Base-by-base conservation (phyloP, 495 filamentous ascomycete genomes). In the Penicillium odoratum region DNA sequence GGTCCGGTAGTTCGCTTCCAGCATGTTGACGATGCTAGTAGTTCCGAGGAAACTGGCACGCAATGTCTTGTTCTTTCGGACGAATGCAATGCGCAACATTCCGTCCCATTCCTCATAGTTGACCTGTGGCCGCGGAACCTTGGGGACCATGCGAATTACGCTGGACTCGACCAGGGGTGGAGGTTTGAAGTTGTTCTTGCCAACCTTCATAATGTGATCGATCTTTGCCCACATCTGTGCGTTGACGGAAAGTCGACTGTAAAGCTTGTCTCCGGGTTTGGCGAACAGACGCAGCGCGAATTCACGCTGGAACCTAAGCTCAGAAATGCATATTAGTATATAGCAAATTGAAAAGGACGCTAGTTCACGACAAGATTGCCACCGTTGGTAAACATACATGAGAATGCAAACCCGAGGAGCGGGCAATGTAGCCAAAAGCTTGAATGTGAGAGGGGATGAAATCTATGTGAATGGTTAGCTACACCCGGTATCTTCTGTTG, bases 41-140 rank as follows among this genome's bases (percentile, higher is more conserved):
- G 85, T 89, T 5, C 86, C 85, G 44, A 97, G 80, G 67, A 91
- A 92, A 43, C 78, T 81, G 4, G 90, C 86, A 28, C 90, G 80
- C 36, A 97, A 77, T 10, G 91, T 95, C 70, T 88, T 87, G 61
- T 90, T 89, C 65, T 87, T 82, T 46, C 88, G 75, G 51, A 90
- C 86, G 72, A 98, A 98, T 49, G 82, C 86, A 36, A 98, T 86
- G 48, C 93, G 72, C 61, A 98, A 68, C 58, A 98, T 75, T 0
- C 93, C 93, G 69, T 98, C 93, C 85, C 92, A 97, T 73, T 98
- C 93, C 48, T 95, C 90, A 69, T 93, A 97, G 62, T 85, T 89
- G 50, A 97, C 88, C 56, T 89, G 84, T 46, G 93, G 94, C 21
- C 92, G 72, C 13, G 92, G 92, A 31, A 83, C 78, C 76, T 96